Base-by-base conservation (phyloP, 2,329 filamentous ascomycete genomes). In the Apiospora pterosperma region DNA sequence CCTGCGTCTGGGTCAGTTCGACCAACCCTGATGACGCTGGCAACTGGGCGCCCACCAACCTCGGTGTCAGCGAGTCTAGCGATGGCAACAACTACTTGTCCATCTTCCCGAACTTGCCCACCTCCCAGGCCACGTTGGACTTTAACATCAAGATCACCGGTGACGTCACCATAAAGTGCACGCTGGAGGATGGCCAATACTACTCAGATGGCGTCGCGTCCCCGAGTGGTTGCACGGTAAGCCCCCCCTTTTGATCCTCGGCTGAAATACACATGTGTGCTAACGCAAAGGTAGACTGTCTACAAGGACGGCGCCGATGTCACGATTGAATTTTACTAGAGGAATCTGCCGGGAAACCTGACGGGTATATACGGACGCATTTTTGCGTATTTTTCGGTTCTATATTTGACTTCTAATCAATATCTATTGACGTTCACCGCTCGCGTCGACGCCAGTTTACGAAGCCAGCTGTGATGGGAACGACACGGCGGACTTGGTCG, bases 11-110 rank as follows among this genome's bases (percentile, higher is more conserved):
- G 96, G 76, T 76, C 69, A 84, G 81, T 75, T n/a, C 72, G 25
- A 71, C 69, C 21, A 78, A 81, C 70, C 77, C 80, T 42, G 82
- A 86, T 62, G 83, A 83, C 23, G 82, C 88, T 65, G 89, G 96
- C 69, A 97, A 99, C 87, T 97, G 86, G 85, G 90, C 96, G 59
- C 94, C 96, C 36, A 81, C 93, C 72, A 95, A 94, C 81, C 81
- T 97, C 62, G 95, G 95, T 76, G 89, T 93, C 66, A 93, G 94
- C 67, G 86, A 88, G 78, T 86, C 84, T 75, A 77, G 74, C 16
- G 72, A 84, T 72, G 88, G 90, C 74, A 80, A 79, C 67, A 96
- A 90, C 48, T 98, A 88, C 82, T 81, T 97, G 66, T 93, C 92
- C 61, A 87, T 97, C 77, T 93, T 95, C 85, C 88, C 89, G 76